A percentile compares a stretch with the other conserved stretches of the same genome.
These are phyloP conservation scores for Aspergillus latus DNA, from an alignment of 2,329 filamentous ascomycete species.

Conservation along the genomic window DNA sequence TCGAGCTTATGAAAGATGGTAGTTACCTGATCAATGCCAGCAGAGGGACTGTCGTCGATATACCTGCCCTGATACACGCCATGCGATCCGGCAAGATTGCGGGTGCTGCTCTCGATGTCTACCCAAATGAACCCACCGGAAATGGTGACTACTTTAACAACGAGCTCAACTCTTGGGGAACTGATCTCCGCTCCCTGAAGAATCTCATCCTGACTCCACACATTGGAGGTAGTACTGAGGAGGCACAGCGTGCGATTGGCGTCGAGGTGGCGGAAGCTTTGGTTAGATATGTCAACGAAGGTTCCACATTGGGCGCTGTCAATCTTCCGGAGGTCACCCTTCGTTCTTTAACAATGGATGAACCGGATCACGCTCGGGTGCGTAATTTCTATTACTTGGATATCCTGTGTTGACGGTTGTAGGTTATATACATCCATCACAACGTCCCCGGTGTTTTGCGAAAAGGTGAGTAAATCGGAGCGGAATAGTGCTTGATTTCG, in stretches of 20 bases:
- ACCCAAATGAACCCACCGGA: constrained; percentile 86
- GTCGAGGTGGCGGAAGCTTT: constrained; percentile 87
- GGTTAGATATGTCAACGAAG: constrained; percentile 93
- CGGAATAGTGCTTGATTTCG: background rate
- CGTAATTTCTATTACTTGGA: constrained; percentile 23
- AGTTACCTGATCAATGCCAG: constrained; percentile 96
- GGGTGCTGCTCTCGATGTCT: constrained; percentile 94
- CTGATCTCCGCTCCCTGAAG: constrained; percentile 79
- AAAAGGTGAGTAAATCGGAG: constrained; percentile 56
- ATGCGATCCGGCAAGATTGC: constrained; percentile 84
- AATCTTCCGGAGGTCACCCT: constrained; percentile 93
- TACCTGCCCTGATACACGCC: constrained; percentile 83
- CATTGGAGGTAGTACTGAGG: constrained; percentile 96
- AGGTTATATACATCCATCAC: constrained; percentile 92
- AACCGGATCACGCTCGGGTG: constrained; percentile 82
- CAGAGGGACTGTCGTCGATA: constrained; percentile 90
- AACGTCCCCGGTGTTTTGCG: constrained; percentile 94
- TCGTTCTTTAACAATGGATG: constrained; percentile 84
- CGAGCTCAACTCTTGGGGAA: constrained; percentile 76
- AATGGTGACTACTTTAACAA: constrained; percentile 95
- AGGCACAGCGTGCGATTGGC: constrained; percentile 94
- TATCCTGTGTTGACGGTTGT: constrained; percentile 6
- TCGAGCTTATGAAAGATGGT: constrained; percentile 87
- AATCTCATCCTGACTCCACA: constrained; percentile 96
- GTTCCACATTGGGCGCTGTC: constrained; percentile 84